Evolutionary conservation across 371 early-diverging fungal species (phyloP).

Genomic region (Rhizopus delemar): DNA sequence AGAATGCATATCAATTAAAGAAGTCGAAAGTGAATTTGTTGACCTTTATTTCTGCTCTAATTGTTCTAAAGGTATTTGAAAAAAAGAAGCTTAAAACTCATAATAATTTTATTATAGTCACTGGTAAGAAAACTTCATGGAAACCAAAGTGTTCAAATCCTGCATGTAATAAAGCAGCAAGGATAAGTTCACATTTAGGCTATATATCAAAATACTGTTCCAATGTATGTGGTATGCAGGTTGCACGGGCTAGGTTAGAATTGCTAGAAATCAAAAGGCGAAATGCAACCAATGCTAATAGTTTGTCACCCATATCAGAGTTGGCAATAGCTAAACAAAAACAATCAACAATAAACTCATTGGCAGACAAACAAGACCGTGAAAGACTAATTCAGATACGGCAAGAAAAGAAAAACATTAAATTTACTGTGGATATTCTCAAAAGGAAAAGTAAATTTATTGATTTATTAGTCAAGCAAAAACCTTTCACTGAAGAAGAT

Average conservation of each 20-base stretch:
- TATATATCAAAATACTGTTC: constrained; percentile 46
- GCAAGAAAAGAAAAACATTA: constrained; percentile 13
- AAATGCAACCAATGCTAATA: background rate
- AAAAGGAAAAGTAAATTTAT: background rate
- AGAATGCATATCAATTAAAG: constrained; percentile 62
- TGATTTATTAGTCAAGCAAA: constrained; percentile 24
- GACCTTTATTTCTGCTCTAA: constrained; percentile 60
- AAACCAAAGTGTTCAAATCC: constrained; percentile 55
- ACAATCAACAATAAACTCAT: constrained; percentile 20
- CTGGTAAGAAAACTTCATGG: constrained; percentile 50
- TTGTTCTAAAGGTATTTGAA: constrained; percentile 44
- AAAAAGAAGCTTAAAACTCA: background rate
- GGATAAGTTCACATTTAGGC: constrained; percentile 32
- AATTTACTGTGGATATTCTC: constrained; percentile 2
- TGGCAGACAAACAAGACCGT: constrained; percentile 34
- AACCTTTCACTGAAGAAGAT: constrained; percentile 21
- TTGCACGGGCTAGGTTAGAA: constrained; percentile 41
- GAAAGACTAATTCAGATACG: constrained; percentile 17
- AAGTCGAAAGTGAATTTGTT: constrained; percentile 58
- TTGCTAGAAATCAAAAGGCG: constrained; percentile 38
- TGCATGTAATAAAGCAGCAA: constrained; percentile 36
- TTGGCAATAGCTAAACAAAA: constrained; percentile 13
- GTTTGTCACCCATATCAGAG: constrained; percentile 6
- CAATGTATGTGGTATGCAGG: constrained; percentile 44
- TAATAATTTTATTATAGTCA: constrained; percentile 24